phyloP scores from a whole-genome alignment of 805 yeast genomes.

The Wickerhamomyces queroliae region DNA sequence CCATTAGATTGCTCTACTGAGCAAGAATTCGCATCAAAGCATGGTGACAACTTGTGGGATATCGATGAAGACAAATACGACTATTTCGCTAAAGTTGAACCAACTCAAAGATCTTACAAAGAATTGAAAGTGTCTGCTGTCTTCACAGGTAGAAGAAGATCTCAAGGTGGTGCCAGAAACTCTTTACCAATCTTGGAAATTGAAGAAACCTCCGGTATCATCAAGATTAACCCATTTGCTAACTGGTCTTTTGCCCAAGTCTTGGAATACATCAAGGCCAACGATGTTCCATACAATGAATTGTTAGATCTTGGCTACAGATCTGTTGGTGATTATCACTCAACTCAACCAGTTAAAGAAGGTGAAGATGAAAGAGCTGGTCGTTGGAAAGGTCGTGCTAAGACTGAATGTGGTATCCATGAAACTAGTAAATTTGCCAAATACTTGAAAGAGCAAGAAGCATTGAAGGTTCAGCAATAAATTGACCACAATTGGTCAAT shows the following conservation, averaged over 20 bases:
- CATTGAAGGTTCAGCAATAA: not conserved
- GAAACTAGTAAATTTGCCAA: conserved; percentile 70
- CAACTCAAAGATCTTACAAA: conserved; percentile 77
- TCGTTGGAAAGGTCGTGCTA: conserved; percentile 88
- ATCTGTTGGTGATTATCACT: conserved; percentile 93
- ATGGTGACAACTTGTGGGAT: conserved; percentile 84
- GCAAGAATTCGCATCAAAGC: conserved; percentile 52
- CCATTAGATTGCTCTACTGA: conserved; percentile 57
- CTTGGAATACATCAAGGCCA: conserved; percentile 55
- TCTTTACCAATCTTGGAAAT: conserved; percentile 69
- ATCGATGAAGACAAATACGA: conserved; percentile 77
- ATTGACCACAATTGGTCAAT: no score
- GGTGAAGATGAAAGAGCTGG: conserved; percentile 98
- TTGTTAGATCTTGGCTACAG: conserved; percentile 82
- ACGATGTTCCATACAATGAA: conserved; percentile 81
- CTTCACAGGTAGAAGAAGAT: conserved; percentile 83
- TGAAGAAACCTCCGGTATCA: conserved; percentile 59
- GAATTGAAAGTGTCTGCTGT: conserved; percentile 76
- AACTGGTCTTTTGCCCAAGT: conserved; percentile 78
- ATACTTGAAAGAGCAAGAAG: conserved; percentile 31
- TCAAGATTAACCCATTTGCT: conserved; percentile 87
- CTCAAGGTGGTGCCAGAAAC: conserved; percentile 85
- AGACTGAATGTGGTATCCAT: conserved; percentile 96
- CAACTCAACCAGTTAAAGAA: conserved; percentile 81
- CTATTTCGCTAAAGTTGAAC: conserved; percentile 87